These are phyloP conservation scores for Henckelia pumila DNA, from an alignment of 257 asterid species.

Conservation along the genomic window DNA sequence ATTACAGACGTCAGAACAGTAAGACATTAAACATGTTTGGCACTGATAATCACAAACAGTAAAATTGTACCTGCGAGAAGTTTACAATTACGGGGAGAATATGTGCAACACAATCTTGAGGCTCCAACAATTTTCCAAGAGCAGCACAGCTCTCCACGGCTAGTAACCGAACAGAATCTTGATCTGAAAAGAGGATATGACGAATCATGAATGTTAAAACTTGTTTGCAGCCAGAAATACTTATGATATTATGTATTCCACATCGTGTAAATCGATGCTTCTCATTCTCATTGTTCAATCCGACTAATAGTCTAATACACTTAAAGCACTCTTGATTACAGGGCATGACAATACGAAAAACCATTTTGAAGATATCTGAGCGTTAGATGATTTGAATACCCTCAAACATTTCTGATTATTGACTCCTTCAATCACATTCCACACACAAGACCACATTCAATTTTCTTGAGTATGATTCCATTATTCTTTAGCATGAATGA, in stretches of 20 bases:
- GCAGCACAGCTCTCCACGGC: conserved; percentile 98
- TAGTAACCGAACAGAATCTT: conserved; percentile 84
- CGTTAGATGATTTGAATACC: not conserved
- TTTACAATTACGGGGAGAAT: conserved; percentile 85
- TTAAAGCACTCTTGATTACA: not conserved
- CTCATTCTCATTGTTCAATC: not conserved
- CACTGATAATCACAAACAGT: not conserved
- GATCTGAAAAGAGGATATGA: conserved; percentile 46
- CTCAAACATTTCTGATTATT: not conserved
- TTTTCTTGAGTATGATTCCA: not conserved
- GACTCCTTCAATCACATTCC: not conserved
- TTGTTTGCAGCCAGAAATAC: conserved; percentile 8
- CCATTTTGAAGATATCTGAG: not conserved
- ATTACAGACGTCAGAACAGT: not conserved
- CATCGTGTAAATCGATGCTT: not conserved
- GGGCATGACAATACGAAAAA: not conserved
- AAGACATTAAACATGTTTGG: conserved; percentile 11
- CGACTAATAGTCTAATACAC: not conserved
- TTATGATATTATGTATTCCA: conserved; percentile 1
- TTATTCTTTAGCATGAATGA: not conserved
- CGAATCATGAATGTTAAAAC: conserved; percentile 4
- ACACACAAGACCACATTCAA: not conserved
- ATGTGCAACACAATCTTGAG: conserved; percentile 87
- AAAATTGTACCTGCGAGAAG: conserved; percentile 72
- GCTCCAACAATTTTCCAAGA: conserved; percentile 89